Evolutionary conservation across 2,329 filamentous ascomycete species (phyloP).

Genomic region (Aspergillus flavus): DNA sequence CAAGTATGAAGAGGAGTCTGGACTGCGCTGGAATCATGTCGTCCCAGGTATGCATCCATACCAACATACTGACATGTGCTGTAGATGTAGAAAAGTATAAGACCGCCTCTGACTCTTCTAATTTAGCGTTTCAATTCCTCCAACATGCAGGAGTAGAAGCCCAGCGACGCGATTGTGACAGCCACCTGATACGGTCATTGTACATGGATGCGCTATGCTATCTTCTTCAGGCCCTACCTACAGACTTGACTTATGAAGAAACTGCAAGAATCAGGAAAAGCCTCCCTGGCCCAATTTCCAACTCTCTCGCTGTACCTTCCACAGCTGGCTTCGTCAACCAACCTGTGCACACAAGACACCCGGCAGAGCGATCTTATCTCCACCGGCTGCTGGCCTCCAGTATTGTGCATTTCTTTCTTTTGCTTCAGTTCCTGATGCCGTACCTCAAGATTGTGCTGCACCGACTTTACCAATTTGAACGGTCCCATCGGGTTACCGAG

Average conservation of each 20-base stretch:
- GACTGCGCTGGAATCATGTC: conserved; percentile 39
- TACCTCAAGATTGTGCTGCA: conserved; percentile 60
- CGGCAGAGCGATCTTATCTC: conserved; percentile 50
- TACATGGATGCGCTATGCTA: conserved; percentile 43
- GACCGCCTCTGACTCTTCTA: background rate
- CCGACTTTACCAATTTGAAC: conserved; percentile 63
- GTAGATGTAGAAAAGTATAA: background rate
- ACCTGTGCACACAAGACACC: background rate
- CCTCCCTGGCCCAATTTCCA: conserved; percentile 26
- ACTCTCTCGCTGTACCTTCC: conserved; percentile 12
- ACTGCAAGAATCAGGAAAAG: conserved; percentile 29
- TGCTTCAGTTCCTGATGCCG: conserved; percentile 63
- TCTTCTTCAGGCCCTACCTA: conserved; percentile 39
- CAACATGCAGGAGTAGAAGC: conserved; percentile 40
- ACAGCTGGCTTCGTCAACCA: conserved; percentile 3
- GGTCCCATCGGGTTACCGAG: conserved; percentile 66
- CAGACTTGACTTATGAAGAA: conserved; percentile 35
- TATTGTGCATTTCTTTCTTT: conserved; percentile 62
- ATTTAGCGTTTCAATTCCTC: conserved; percentile 38
- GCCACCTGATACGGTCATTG: conserved; percentile 35
- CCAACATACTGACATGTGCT: background rate
- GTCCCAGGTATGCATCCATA: conserved; percentile 31
- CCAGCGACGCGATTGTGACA: conserved; percentile 34
- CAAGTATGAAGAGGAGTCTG: conserved; percentile 35
- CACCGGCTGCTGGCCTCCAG: conserved; percentile 60